These are phyloP conservation scores for Candida gorgasii DNA, from an alignment of 805 yeast genomes.

Conservation along the genomic window DNA sequence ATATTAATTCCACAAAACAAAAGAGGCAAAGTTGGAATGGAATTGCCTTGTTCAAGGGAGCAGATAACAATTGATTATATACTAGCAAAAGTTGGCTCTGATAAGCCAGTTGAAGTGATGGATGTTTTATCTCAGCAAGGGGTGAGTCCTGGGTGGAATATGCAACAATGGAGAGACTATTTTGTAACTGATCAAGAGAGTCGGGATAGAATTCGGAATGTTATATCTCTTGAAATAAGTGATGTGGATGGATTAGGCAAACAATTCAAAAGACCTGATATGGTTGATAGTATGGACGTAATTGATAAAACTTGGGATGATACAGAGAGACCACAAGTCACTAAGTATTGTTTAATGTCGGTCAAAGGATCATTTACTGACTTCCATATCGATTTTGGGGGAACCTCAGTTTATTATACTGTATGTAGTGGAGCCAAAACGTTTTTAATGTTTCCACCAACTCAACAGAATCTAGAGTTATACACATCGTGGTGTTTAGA, in stretches of 20 bases:
- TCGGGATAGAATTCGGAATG: constrained; percentile 73
- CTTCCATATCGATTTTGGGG: constrained; percentile 90
- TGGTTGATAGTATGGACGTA: constrained; percentile 66
- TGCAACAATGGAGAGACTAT: constrained; percentile 75
- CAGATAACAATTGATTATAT: constrained; percentile 56
- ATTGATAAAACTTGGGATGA: constrained; percentile 65
- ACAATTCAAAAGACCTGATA: constrained; percentile 58
- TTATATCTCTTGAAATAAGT: constrained; percentile 78
- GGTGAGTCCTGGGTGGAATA: constrained; percentile 61
- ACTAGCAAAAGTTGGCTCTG: constrained; percentile 60
- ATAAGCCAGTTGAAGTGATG: constrained; percentile 75
- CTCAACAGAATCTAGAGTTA: constrained; percentile 55
- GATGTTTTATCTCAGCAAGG: constrained; percentile 82
- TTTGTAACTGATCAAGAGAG: constrained; percentile 45
- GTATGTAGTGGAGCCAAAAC: constrained; percentile 73
- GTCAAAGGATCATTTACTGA: constrained; percentile 81
- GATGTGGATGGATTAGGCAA: constrained; percentile 48
- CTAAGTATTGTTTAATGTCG: constrained; percentile 83
- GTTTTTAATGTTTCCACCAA: constrained; percentile 80
- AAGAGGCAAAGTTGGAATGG: constrained; percentile 51
- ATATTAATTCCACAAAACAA: constrained; percentile 49
- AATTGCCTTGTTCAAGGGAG: constrained; percentile 46
- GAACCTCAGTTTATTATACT: constrained; percentile 88
- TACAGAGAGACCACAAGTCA: constrained; percentile 55
- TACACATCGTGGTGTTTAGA: constrained; percentile 75